phyloP scores from a whole-genome alignment of 345 rosid genomes.

The Brassica napus region DNA sequence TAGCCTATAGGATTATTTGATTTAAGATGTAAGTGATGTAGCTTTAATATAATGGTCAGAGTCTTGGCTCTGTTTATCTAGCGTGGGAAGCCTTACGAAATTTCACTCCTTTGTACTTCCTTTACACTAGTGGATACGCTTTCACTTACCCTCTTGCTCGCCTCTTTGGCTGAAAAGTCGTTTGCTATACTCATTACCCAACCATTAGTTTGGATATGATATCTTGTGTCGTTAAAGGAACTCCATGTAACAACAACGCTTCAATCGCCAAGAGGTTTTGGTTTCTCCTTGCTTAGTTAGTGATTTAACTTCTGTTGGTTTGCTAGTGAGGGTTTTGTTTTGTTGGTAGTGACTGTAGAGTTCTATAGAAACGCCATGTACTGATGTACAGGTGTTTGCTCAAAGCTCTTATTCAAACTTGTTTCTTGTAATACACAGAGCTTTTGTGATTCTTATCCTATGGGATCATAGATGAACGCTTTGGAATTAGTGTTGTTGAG shows the following conservation, averaged over 20 bases:
- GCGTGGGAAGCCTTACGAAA: slow-evolving; percentile 84
- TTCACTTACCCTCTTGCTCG: slow-evolving; percentile 89
- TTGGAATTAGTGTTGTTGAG: slow-evolving; percentile 86
- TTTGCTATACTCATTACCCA: slow-evolving; percentile 93
- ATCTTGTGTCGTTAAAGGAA: slow-evolving; percentile 72
- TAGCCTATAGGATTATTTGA: too few relatives aligned
- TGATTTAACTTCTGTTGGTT: background rate
- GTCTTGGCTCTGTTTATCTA: slow-evolving; percentile 84
- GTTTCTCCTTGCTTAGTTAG: background rate
- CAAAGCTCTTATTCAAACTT: slow-evolving; percentile 3
- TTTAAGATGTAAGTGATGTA: too few relatives aligned
- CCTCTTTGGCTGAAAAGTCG: slow-evolving; percentile 86
- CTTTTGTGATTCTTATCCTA: slow-evolving; percentile 5
- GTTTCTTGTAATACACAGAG: slow-evolving; percentile 8
- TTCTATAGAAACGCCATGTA: slow-evolving; percentile 70
- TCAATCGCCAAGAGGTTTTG: slow-evolving; percentile 70
- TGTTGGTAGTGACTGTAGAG: slow-evolving; percentile 67
- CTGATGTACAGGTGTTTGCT: slow-evolving; percentile 73
- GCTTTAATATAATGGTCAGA: slow-evolving; percentile 59
- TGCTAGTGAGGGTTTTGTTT: background rate
- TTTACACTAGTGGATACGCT: slow-evolving; percentile 90
- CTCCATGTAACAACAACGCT: slow-evolving; percentile 76
- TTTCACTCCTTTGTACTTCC: slow-evolving; percentile 67
- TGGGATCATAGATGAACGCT: slow-evolving; percentile 85
- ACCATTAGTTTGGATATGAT: slow-evolving; percentile 90